Evolutionary conservation across 805 yeast species (phyloP), one percentile per base, ranked within the genome.

Genomic region (Lachancea kluyveri): DNA sequence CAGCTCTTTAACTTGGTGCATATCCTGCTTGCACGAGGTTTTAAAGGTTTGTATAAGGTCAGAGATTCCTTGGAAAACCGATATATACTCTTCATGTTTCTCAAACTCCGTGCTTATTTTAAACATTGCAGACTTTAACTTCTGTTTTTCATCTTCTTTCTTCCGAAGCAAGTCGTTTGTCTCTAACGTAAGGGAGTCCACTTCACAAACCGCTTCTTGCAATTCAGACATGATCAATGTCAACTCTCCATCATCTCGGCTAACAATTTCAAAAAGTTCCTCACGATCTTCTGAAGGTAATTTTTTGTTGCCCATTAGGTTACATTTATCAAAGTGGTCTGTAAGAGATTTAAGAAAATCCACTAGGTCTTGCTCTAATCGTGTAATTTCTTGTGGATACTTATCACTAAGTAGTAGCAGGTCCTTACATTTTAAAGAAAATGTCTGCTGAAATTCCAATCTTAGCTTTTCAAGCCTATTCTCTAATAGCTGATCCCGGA

Each of bases 291-390:
- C 45, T 5, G 38, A 48, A 3, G 52, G 34, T 0, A 52, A 40
- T 9, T 42, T 33, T 1, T 54, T 47, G n/a, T 59, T 50, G 14
- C 52, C 46, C n/a, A 68, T 33, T 8, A 50, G 59, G 8, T 60
- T 45, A 43, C 94, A 82, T 50, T 83, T 86, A 54, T 87, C 96
- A 46, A 77, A 85, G 58, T 87, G 95, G 33, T 73, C 74, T 8
- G 95, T 79, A 28, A 87, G 61, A 46, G 87, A 74, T 35, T 75
- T 77, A 20, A 88, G 60, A 11, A 80, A 62, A 2, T 70, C 67
- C 1, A 84, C 94, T 56, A 85, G 66, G 32, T 81, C 92, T 36
- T 68, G 66, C 33, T 85, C 94, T 29, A 75, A 48, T 2, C 39
- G 34, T 12, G 35, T 40, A 60, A 80, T 65, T 32, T 74, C 79